A percentile compares a stretch with the other conserved stretches of the same genome.
Conservation (phyloP, 1,139 yeast species). For the Zygosaccharomyces pseudobailii region DNA sequence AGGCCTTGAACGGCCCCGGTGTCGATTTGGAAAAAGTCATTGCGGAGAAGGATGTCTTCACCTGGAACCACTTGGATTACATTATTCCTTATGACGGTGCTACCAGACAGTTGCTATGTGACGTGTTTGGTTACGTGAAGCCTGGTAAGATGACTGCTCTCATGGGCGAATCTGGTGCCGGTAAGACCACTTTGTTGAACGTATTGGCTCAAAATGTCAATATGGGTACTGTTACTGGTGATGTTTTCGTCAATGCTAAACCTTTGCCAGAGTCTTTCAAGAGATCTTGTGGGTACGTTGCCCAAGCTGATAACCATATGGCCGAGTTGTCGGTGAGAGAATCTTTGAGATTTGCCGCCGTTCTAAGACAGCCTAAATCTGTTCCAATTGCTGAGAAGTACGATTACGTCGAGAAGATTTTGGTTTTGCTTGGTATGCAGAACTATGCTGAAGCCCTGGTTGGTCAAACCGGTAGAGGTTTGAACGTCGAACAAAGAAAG, state of each 20-base stretch:
- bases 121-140: constrained; percentile 59
- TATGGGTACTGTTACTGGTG: constrained; percentile 60
- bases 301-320: constrained; percentile 61
- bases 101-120: constrained; percentile 45
- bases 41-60: constrained; percentile 41
- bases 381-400: constrained; percentile 47
- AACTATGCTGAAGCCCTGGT: constrained; percentile 60
- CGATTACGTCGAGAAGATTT: constrained; percentile 56
- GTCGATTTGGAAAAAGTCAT: constrained; percentile 39
- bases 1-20: constrained; percentile 39
- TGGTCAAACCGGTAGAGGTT: constrained; percentile 53
- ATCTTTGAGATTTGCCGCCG: constrained; percentile 56
- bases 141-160: constrained; percentile 62
- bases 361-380: constrained; percentile 50
- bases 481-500: constrained; percentile 64
- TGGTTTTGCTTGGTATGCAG: constrained; percentile 52
- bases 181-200: constrained; percentile 60
- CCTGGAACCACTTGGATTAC: constrained; percentile 53
- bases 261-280: constrained; percentile 50
- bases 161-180: constrained; percentile 71
- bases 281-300: constrained; percentile 61
- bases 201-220: constrained; percentile 55
- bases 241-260: constrained; percentile 57
- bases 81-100: constrained; percentile 49
- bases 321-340: constrained; percentile 57